Conservation (phyloP, 495 filamentous ascomycete genomes). For the Xylaria nigripes region DNA sequence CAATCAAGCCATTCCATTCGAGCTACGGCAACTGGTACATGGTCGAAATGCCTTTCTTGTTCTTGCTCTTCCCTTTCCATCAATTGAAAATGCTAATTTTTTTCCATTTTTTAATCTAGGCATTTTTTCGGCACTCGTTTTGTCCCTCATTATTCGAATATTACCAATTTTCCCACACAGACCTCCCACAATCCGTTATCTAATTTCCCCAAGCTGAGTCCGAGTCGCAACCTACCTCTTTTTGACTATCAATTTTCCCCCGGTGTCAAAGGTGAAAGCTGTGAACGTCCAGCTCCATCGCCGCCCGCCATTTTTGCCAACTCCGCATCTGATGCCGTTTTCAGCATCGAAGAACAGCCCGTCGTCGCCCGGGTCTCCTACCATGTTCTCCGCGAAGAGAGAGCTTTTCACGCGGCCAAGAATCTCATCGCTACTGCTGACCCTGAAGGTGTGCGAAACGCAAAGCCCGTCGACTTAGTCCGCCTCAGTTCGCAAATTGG, state of each 20-base stretch:
- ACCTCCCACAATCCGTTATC: slow-evolving; percentile 23
- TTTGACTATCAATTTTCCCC: slow-evolving; percentile 23
- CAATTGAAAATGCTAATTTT: slow-evolving; percentile 12
- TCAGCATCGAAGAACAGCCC: slow-evolving; percentile 34
- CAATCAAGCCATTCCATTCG: slow-evolving; percentile 63
- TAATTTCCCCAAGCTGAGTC: slow-evolving; percentile 21
- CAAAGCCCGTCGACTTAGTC: slow-evolving; percentile 64
- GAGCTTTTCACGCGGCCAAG: slow-evolving; percentile 72
- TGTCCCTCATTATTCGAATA: slow-evolving; percentile 34
- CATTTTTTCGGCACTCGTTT: slow-evolving; percentile 42
- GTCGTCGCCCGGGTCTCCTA: slow-evolving; percentile 73
- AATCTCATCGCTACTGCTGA: slow-evolving; percentile 62
- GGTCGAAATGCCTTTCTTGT: background rate
- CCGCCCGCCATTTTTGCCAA: slow-evolving; percentile 17
- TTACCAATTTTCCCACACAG: slow-evolving; percentile 20
- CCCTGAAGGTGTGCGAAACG: slow-evolving; percentile 63
- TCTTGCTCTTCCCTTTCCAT: slow-evolving; percentile 1
- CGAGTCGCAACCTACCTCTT: slow-evolving; percentile 27
- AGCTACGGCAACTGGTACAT: slow-evolving; percentile 66
- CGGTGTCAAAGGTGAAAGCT: slow-evolving; percentile 19
- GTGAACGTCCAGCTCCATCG: slow-evolving; percentile 33
- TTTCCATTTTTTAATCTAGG: slow-evolving; percentile 19
- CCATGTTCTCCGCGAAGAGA: slow-evolving; percentile 71
- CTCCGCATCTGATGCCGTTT: slow-evolving; percentile 21
- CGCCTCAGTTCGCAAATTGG: slow-evolving; percentile 54